Base-by-base conservation (phyloP, 2,329 filamentous ascomycete species). In the Hypomyces rosellus region DNA sequence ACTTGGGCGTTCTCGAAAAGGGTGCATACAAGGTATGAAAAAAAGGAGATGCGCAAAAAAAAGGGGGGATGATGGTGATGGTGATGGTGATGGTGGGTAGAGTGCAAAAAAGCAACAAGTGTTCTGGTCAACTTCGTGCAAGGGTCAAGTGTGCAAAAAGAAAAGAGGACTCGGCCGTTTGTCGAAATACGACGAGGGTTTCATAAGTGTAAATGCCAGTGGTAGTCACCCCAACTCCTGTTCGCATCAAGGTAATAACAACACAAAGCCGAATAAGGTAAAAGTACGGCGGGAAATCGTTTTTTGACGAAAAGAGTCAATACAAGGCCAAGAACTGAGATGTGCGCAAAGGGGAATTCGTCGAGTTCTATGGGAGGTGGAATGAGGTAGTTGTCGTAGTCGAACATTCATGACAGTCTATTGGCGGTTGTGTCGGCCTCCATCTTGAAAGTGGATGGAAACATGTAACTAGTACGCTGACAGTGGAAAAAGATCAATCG, bases 401-500 rank as follows among this genome's bases (percentile, higher is more conserved):
- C 34, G 37, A 47, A 41, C 34, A 41, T 44, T 48, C 49, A 40
- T 51, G 25, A 52, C 50, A 52, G 41, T 52, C 50, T 52, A 52
- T 52, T 37, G 40, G 45, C 22, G 40, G 30, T 20, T 20, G 34
- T 34, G 39, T 48, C 34, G 41, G 42, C 40, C 30, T 8, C 41
- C 46, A 34, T 16, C 16, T 15, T 22, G 37, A 22, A 34, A 33
- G 44, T n/a, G 34, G 34, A 36, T 25, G 34, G 42, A 18, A 39
- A 15, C 12, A 37, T 20, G 18, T 25, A 39, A 30, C 9, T 15
- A 16, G 12, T 34, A 22, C n/a, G 39, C 42, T 20, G 5, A 38
- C 14, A n/a, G 36, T n/a, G 36, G 14, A 14, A n/a, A n/a, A 37
- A 22, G 15, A 37, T 52, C 59, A 71, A 48, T 72, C 70, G 18